Evolutionary conservation across 441 rosid species (phyloP).

Genomic region (Populus hybrid): DNA sequence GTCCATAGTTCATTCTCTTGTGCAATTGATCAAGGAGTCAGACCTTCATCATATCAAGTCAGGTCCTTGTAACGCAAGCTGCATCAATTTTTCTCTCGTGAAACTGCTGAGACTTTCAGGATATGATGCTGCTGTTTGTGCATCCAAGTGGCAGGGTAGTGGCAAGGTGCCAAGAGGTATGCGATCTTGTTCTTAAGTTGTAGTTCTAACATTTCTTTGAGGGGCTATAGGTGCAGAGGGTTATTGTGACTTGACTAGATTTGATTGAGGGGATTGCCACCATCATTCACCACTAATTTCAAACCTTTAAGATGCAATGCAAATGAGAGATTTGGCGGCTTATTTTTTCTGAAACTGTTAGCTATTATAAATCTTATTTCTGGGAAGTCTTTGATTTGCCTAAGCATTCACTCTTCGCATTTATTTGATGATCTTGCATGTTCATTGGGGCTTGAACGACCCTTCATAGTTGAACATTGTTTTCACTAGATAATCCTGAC

Average conservation of each 20-base stretch:
- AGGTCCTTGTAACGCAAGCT: constrained; percentile 75
- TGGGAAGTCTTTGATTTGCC: background rate
- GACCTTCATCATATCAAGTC: constrained; percentile 54
- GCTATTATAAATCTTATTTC: background rate
- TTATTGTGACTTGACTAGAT: background rate
- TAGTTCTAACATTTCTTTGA: background rate
- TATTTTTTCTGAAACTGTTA: background rate
- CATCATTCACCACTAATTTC: background rate
- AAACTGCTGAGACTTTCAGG: constrained; percentile 76
- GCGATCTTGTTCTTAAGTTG: constrained; percentile 3
- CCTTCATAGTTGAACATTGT: background rate
- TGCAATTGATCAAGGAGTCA: constrained; percentile 53
- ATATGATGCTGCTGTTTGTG: constrained; percentile 83
- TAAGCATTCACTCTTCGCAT: background rate
- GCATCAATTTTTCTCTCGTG: constrained; percentile 71
- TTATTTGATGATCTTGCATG: background rate
- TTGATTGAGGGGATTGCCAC: no score
- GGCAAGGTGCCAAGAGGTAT: constrained; percentile 95
- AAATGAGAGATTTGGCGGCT: background rate
- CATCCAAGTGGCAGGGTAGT: constrained; percentile 74
- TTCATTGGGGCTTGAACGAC: background rate
- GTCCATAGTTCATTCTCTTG: constrained; percentile 51
- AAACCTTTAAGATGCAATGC: background rate
- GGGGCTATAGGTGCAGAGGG: background rate
- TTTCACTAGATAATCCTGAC: background rate